phyloP scores from a whole-genome alignment of 352 stramenopile species.

The Phytophthora cajani region DNA sequence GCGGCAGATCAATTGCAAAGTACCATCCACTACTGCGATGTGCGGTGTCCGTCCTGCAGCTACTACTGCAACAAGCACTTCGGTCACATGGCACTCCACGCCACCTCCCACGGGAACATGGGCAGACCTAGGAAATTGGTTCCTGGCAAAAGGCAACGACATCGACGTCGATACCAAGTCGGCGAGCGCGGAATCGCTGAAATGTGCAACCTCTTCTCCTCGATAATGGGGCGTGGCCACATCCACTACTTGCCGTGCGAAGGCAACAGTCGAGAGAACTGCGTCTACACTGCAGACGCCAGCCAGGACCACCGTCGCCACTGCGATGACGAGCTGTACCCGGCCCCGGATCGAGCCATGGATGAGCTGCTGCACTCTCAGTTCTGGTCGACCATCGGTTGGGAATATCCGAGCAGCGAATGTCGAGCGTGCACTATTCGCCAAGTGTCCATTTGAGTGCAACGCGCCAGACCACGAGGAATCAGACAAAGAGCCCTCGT shows the following conservation, averaged over 20 bases:
- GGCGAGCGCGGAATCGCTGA: constrained; percentile 46
- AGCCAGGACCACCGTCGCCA: constrained; percentile 41
- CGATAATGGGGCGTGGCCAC: constrained; percentile 46
- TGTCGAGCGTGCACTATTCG: constrained; percentile 37
- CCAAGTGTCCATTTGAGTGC: constrained; percentile 44
- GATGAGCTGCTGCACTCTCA: constrained; percentile 49
- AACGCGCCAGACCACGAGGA: constrained; percentile 42
- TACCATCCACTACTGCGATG: constrained; percentile 56
- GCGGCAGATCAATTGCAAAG: background rate
- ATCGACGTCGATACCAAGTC: constrained; percentile 57
- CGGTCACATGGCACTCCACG: constrained; percentile 57
- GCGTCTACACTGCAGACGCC: constrained; percentile 28
- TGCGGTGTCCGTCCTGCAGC: constrained; percentile 57
- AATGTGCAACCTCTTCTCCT: constrained; percentile 56
- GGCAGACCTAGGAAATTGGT: constrained; percentile 49
- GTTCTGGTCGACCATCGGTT: constrained; percentile 47
- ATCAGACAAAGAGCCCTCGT: constrained; percentile 22
- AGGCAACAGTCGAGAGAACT: constrained; percentile 14
- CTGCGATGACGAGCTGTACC: constrained; percentile 31
- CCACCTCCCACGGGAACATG: constrained; percentile 76
- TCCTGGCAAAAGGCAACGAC: constrained; percentile 53
- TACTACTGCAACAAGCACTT: constrained; percentile 71
- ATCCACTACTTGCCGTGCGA: constrained; percentile 42
- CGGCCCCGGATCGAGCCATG: constrained; percentile 32
- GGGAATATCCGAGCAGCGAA: constrained; percentile 46